A percentile compares a stretch with the other conserved stretches of the same genome.
Evolutionary conservation across 2,329 filamentous ascomycete species (phyloP).

Genomic region (Penicillium sp.): DNA sequence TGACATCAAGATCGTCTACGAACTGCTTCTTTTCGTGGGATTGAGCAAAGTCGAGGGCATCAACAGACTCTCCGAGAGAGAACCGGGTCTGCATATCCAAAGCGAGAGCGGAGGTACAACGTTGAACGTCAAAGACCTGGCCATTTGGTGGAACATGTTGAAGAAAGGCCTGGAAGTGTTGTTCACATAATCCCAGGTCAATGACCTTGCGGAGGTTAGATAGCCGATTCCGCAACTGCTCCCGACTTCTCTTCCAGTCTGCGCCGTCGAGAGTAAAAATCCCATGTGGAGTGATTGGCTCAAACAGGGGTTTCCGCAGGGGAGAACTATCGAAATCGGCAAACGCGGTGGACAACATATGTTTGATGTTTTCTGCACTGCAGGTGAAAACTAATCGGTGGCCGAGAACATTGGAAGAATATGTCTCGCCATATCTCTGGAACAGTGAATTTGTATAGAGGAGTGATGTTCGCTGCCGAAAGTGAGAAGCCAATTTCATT

Average conservation of each 20-base stretch:
- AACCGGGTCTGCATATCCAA: no score
- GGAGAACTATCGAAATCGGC: slow-evolving; percentile 7
- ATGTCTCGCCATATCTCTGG: no score
- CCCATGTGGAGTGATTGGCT: slow-evolving; percentile 10
- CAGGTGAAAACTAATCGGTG: no score
- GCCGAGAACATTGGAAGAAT: no score
- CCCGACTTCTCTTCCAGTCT: slow-evolving; percentile 4
- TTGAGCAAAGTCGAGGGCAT: not conserved
- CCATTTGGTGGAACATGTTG: not conserved
- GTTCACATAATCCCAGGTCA: not conserved
- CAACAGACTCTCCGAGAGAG: not conserved
- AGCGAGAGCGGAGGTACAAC: not conserved
- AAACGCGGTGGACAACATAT: no score
- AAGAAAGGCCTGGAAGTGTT: not conserved
- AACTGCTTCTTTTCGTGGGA: not conserved
- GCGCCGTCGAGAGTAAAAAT: slow-evolving; percentile 6
- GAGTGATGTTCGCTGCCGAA: no score
- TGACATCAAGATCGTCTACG: not conserved
- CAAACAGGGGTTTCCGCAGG: slow-evolving; percentile 6
- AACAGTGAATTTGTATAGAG: no score
- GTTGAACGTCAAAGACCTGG: not conserved
- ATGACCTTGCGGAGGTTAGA: not conserved
- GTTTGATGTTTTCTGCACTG: no score
- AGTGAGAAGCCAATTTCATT: no score
- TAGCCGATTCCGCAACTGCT: not conserved